Conservation (phyloP, 106 monocot species). For the Platanthera guangdongensis region DNA sequence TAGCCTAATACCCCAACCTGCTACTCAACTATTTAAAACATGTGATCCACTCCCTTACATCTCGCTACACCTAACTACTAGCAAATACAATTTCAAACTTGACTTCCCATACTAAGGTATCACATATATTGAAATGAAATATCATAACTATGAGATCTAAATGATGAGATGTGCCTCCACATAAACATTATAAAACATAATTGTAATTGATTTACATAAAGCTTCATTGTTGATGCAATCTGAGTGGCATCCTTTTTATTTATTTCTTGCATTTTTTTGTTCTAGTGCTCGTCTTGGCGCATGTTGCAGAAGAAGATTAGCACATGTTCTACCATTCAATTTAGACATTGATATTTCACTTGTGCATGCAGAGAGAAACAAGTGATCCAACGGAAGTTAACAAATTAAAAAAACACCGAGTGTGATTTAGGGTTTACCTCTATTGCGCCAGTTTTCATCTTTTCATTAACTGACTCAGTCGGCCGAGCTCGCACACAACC, state of each 20-base stretch:
- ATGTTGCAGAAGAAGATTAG: too few species aligned
- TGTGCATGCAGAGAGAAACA: too few species aligned
- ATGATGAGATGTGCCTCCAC: neutral
- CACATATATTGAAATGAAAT: neutral
- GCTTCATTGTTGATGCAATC: too few species aligned
- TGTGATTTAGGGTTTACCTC: conserved; percentile 38
- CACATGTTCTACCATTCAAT: too few species aligned
- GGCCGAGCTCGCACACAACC: conserved; percentile 70
- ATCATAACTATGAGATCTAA: neutral
- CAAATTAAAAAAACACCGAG: neutral
- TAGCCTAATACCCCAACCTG: too few species aligned
- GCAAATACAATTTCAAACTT: neutral
- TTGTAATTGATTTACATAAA: neutral
- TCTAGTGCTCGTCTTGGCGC: too few species aligned
- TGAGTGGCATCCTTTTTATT: too few species aligned
- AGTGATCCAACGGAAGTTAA: too few species aligned
- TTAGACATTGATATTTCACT: too few species aligned
- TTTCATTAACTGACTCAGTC: conserved; percentile 58
- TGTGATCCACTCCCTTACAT: too few species aligned
- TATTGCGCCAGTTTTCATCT: conserved; percentile 93
- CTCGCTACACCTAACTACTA: neutral
- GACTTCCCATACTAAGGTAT: neutral
- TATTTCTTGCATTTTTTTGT: too few species aligned
- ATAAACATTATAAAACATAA: neutral
- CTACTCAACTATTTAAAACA: too few species aligned